Evolutionary conservation across 2,329 filamentous ascomycete genomes (phyloP).

Genomic region (Aspergillus texensis): DNA sequence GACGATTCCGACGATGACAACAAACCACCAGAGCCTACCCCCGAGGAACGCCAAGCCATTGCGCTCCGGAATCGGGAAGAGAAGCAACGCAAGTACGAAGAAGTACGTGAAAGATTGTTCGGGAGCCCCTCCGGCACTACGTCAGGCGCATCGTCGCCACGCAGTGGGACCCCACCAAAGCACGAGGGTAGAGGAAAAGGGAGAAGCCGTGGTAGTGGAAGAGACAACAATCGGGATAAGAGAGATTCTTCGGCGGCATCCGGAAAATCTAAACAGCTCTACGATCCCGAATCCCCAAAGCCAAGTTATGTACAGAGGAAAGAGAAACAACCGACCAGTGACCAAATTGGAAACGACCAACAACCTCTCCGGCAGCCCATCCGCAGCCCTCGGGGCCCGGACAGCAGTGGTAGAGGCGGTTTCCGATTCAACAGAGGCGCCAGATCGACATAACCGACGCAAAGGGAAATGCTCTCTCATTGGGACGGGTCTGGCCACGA

Average conservation of each 20-base stretch:
- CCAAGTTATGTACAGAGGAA: constrained; percentile 51
- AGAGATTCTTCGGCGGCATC: constrained; percentile 44
- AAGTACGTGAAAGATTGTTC: constrained; percentile 85
- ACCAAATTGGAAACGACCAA: constrained; percentile 42
- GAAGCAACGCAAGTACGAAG: constrained; percentile 87
- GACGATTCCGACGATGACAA: constrained; percentile 68
- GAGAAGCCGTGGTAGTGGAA: constrained; percentile 54
- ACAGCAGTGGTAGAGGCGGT: constrained; percentile 73
- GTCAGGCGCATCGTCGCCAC: constrained; percentile 64
- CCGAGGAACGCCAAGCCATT: constrained; percentile 76
- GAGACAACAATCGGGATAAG: constrained; percentile 42
- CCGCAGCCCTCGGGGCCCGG: constrained; percentile 75
- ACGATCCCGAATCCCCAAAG: constrained; percentile 72
- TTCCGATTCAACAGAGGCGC: constrained; percentile 74
- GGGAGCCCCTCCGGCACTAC: constrained; percentile 56
- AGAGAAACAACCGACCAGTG: constrained; percentile 39
- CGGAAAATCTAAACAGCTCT: constrained; percentile 62
- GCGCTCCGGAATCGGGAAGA: constrained; percentile 81
- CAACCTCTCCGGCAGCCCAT: constrained; percentile 60
- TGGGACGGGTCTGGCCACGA: background rate
- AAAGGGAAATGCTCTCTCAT: background rate
- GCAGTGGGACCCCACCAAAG: constrained; percentile 62
- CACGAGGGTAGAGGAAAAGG: constrained; percentile 46
- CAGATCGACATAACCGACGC: constrained; percentile 35
- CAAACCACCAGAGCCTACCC: constrained; percentile 65